Evolutionary conservation across 306 rosid genomes (phyloP).

Genomic region (Dalbergia cochinchinensis): DNA sequence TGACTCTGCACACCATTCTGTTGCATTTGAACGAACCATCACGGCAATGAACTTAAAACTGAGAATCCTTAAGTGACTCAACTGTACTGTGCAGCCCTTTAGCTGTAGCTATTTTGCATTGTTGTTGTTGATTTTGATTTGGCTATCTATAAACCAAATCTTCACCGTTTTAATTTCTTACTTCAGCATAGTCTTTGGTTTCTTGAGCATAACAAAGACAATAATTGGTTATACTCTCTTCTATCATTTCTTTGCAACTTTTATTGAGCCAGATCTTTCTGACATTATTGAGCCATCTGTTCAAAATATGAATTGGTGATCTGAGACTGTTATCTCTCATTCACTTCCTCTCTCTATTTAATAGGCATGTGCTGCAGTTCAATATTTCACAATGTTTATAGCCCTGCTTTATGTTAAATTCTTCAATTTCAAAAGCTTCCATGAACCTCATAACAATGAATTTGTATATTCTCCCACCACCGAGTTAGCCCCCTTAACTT

Average conservation of each 20-base stretch:
- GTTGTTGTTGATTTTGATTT: constrained; percentile 11
- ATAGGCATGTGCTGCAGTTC: constrained; percentile 2
- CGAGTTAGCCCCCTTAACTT: neutral
- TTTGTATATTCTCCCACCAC: neutral
- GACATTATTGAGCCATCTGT: neutral
- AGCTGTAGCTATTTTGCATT: constrained; percentile 5
- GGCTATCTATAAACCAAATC: constrained; percentile 15
- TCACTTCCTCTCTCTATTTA: constrained; percentile 3
- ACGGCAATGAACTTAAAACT: neutral
- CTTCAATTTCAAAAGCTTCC: neutral
- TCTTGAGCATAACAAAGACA: constrained; percentile 24
- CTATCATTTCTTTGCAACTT: neutral
- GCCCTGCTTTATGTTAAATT: neutral
- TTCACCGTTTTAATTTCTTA: constrained; percentile 23
- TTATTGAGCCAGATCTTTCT: neutral
- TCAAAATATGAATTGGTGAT: neutral
- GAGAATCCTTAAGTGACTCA: neutral
- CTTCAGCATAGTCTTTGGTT: constrained; percentile 6
- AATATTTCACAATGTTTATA: neutral
- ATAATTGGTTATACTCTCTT: neutral
- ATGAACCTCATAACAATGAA: neutral
- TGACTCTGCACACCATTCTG: constrained; percentile 24
- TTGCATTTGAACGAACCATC: constrained; percentile 19
- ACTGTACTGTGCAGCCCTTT: neutral
- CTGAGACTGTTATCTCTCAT: neutral